These are phyloP conservation scores for Suhomyces guaymorum DNA, from an alignment of 1,139 yeast species.

Conservation along the genomic window DNA sequence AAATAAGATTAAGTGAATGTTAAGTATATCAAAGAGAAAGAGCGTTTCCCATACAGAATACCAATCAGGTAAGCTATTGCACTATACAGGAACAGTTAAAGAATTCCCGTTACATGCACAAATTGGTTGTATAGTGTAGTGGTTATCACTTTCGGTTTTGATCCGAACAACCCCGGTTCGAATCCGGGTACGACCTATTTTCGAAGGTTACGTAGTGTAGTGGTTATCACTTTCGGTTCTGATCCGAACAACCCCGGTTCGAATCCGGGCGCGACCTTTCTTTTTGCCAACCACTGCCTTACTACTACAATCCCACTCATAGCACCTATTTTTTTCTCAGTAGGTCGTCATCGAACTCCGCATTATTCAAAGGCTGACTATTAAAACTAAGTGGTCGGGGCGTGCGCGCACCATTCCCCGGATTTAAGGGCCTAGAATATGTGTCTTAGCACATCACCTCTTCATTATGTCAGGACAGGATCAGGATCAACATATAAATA, in stretches of 20 bases:
- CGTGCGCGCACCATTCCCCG: slow-evolving; percentile 4
- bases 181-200: slow-evolving; percentile 74
- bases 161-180: slow-evolving; percentile 93
- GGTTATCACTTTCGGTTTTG: slow-evolving; percentile 54
- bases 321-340: too few relatives aligned
- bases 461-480: slow-evolving; percentile 3
- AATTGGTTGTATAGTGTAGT: slow-evolving; percentile 49
- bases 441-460: not conserved
- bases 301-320: too few relatives aligned
- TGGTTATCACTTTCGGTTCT: slow-evolving; percentile 54
- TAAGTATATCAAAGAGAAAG: too few relatives aligned
- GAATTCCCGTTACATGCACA: not conserved
- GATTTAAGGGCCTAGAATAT: not conserved
- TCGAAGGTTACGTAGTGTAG: slow-evolving; percentile 48
- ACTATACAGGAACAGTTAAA: not conserved
- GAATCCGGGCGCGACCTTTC: slow-evolving; percentile 88
- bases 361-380: too few relatives aligned
- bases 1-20: too few relatives aligned
- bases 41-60: not conserved
- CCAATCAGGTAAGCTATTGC: not conserved
- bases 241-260: slow-evolving; percentile 91
- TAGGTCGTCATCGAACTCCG: too few relatives aligned
- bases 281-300: too few relatives aligned
- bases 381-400: slow-evolving; percentile 1
- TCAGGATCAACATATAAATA: too few relatives aligned